Conservation (phyloP, 1,284 basidiomycete species). For the Ustanciosporium gigantosporum region DNA sequence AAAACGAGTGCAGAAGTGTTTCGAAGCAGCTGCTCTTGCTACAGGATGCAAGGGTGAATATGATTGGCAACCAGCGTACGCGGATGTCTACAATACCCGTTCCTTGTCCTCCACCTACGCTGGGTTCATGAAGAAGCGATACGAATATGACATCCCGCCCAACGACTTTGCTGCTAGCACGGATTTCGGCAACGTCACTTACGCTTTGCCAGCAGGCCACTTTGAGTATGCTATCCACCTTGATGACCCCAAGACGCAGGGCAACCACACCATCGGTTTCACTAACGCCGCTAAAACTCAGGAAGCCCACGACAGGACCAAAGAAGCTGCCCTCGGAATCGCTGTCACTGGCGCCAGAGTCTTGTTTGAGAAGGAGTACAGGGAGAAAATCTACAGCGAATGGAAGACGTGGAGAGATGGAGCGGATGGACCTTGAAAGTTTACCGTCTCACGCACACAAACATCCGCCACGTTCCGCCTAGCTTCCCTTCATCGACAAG, state of each 20-base stretch:
- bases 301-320: conserved; percentile 53
- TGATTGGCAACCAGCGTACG: conserved; percentile 50
- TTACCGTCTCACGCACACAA: too few species aligned
- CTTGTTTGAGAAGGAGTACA: conserved; percentile 57
- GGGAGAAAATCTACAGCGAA: conserved; percentile 42
- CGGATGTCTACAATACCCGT: conserved; percentile 56
- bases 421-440: conserved; percentile 21
- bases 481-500: too few species aligned
- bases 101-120: conserved; percentile 42
- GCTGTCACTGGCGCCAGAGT: conserved; percentile 59
- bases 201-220: conserved; percentile 59
- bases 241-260: conserved; percentile 41
- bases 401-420: conserved; percentile 35
- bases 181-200: conserved; percentile 62
- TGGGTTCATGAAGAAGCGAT: conserved; percentile 56
- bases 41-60: conserved; percentile 71
- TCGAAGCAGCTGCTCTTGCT: conserved; percentile 74
- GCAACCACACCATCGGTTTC: conserved; percentile 60
- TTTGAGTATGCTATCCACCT: conserved; percentile 59
- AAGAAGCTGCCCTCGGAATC: conserved; percentile 61
- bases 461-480: too few species aligned
- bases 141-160: conserved; percentile 31
- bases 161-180: conserved; percentile 44
- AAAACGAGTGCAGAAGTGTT: conserved; percentile 68
- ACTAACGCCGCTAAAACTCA: conserved; percentile 41